These are phyloP conservation scores for Gaultheria prostrata DNA, from an alignment of 148 eudicot genomes.

Conservation along the genomic window DNA sequence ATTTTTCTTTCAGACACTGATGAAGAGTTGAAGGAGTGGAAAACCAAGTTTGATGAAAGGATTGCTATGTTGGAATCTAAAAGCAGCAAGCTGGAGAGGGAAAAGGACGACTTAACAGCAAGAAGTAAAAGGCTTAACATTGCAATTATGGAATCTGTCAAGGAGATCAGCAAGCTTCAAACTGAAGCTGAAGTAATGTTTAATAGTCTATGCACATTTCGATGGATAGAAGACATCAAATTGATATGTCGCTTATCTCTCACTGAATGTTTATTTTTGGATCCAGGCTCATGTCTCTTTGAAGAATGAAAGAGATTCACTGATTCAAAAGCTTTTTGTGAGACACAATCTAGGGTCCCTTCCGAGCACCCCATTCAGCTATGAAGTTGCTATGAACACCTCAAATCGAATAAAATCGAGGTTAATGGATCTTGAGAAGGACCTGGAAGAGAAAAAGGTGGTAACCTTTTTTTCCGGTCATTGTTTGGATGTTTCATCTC, in stretches of 20 bases:
- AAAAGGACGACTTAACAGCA: conserved; percentile 46
- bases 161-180: conserved; percentile 73
- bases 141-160: conserved; percentile 26
- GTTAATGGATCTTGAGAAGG: conserved; percentile 56
- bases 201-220: conserved; percentile 10
- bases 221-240: neutral
- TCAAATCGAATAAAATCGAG: conserved; percentile 49
- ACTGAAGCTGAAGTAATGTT: conserved; percentile 61
- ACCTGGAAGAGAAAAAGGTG: conserved; percentile 77
- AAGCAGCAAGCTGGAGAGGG: conserved; percentile 60
- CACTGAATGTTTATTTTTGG: conserved; percentile 25
- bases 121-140: conserved; percentile 30
- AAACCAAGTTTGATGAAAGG: conserved; percentile 62
- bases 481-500: neutral
- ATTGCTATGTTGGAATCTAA: conserved; percentile 47
- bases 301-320: conserved; percentile 73
- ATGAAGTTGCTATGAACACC: conserved; percentile 57
- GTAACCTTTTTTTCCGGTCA: conserved; percentile 10
- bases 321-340: conserved; percentile 54
- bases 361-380: conserved; percentile 53
- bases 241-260: conserved; percentile 9
- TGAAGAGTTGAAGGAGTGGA: conserved; percentile 81
- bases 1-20: conserved; percentile 59
- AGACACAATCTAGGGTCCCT: conserved; percentile 65
- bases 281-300: conserved; percentile 51